These are phyloP conservation scores for Megacollybia platyphylla DNA, from an alignment of 1,284 basidiomycete genomes.

Conservation along the genomic window DNA sequence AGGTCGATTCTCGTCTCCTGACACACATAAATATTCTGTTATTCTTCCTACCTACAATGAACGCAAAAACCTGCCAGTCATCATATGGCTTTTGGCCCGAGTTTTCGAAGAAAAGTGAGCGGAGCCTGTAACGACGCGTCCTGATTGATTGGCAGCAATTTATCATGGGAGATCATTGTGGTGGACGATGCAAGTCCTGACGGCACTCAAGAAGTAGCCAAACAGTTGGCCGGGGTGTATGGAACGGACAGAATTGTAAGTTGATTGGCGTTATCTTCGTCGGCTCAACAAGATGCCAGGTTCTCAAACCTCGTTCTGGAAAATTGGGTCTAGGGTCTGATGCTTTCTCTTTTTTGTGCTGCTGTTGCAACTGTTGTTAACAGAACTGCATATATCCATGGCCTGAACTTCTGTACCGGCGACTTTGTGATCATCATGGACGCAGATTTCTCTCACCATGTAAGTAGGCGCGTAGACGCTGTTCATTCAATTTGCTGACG, in stretches of 20 bases:
- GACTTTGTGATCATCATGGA: constrained; percentile 97
- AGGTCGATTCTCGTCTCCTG: constrained; percentile 34
- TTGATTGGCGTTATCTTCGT: constrained; percentile 4
- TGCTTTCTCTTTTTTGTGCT: background rate
- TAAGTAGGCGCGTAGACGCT: constrained; percentile 22
- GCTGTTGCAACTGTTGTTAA: background rate
- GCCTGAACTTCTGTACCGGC: constrained; percentile 78
- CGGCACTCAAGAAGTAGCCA: constrained; percentile 81
- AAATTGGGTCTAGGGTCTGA: constrained; percentile 79
- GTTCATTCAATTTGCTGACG: background rate
- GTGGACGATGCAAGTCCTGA: constrained; percentile 90
- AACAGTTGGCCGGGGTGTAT: constrained; percentile 64
- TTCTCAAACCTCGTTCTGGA: constrained; percentile 75
- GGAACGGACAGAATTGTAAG: constrained; percentile 76
- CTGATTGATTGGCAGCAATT: constrained; percentile 15
- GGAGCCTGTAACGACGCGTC: constrained; percentile 1
- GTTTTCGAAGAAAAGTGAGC: constrained; percentile 61
- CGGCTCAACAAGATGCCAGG: constrained; percentile 22
- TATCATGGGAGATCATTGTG: constrained; percentile 76
- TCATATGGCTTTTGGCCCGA: constrained; percentile 71
- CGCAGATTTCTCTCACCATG: constrained; percentile 91
- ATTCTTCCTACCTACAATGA: constrained; percentile 92
- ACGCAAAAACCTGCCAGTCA: constrained; percentile 81
- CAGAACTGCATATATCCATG: constrained; percentile 88
- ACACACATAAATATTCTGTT: constrained; percentile 76